Evolutionary conservation across 306 rosid genomes (phyloP).

Genomic region (Trifolium subterraneum): DNA sequence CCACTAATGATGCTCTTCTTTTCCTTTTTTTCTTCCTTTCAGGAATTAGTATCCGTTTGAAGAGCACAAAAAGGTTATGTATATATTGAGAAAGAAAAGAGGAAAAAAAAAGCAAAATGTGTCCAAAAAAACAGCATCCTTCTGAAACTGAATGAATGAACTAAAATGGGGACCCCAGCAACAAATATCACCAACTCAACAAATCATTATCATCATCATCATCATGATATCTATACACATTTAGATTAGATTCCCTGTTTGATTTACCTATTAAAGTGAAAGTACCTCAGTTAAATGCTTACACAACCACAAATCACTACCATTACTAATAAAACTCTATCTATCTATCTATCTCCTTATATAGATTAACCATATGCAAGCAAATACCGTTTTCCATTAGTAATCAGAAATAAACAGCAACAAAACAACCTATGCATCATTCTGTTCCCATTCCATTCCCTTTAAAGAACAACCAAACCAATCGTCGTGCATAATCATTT

Average conservation of each 20-base stretch:
- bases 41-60: background rate
- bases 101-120: background rate
- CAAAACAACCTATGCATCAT: background rate
- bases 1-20: background rate
- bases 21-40: background rate
- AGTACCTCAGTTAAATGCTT: background rate
- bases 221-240: background rate
- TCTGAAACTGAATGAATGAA: background rate
- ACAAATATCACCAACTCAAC: constrained; percentile 18
- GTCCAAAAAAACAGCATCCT: background rate
- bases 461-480: background rate
- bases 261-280: background rate
- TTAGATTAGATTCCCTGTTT: constrained; percentile 1
- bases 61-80: background rate
- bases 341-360: background rate
- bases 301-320: background rate
- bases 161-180: constrained; percentile 14
- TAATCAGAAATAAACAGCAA: background rate
- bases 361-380: background rate
- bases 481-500: constrained; percentile 18
- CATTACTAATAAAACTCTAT: background rate
- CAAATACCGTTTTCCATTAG: background rate
- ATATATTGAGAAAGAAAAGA: background rate
- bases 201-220: constrained; percentile 1
- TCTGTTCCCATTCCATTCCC: background rate